Percentiles rank a stretch among this genome's conserved stretches.
Evolutionary conservation across 768 basidiomycete species (phyloP).

Genomic region (Amanita thiersii): DNA sequence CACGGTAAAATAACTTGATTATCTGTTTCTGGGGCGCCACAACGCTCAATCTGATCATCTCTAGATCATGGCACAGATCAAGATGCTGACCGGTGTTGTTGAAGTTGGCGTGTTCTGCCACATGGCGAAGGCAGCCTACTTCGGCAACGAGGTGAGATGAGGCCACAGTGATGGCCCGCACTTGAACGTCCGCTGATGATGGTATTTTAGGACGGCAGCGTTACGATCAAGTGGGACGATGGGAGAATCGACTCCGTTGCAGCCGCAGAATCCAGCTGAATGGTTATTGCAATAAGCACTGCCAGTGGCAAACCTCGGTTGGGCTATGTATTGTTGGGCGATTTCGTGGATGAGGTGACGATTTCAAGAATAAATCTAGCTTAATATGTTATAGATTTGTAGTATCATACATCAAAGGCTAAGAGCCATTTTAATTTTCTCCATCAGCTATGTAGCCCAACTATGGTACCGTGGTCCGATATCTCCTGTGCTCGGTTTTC

Average conservation of each 20-base stretch:
- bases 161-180: neutral
- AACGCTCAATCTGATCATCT: constrained; percentile 3
- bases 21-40: neutral
- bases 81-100: constrained; percentile 96
- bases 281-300: neutral
- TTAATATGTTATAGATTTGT: too few relatives aligned
- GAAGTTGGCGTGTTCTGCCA: constrained; percentile 97
- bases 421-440: too few relatives aligned
- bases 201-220: constrained; percentile 51
- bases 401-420: too few relatives aligned
- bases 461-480: too few relatives aligned
- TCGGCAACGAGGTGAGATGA: constrained; percentile 67
- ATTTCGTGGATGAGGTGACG: too few relatives aligned
- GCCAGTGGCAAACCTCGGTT: neutral
- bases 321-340: too few relatives aligned
- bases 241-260: constrained; percentile 19
- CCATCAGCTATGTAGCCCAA: too few relatives aligned
- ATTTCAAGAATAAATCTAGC: too few relatives aligned
- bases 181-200: constrained; percentile 3
- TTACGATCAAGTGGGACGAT: constrained; percentile 52
- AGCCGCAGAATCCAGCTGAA: neutral
- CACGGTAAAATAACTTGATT: constrained; percentile 29
- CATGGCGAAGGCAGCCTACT: constrained; percentile 94
- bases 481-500: too few relatives aligned
- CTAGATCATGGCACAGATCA: constrained; percentile 74